These are phyloP conservation scores for Schoenoplectus tabernaemontani DNA, from an alignment of 202 grass and related monocot genomes.

Conservation along the genomic window DNA sequence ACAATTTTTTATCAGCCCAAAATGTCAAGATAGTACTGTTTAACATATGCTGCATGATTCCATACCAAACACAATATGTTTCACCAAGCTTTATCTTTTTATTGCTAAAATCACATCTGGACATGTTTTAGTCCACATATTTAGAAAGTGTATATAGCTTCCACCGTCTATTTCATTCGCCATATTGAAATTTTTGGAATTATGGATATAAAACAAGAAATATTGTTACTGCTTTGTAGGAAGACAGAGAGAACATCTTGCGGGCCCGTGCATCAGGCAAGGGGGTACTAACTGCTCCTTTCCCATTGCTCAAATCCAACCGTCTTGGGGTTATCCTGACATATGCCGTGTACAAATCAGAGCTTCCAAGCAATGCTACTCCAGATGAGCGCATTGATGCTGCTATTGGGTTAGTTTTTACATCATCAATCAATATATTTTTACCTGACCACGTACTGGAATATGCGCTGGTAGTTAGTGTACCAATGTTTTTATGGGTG, in stretches of 20 bases:
- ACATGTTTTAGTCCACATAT: background rate
- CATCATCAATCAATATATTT: no score
- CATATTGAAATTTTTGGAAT: background rate
- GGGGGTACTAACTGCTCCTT: slow-evolving; percentile 89
- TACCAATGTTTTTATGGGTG: no score
- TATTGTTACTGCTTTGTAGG: slow-evolving; percentile 33
- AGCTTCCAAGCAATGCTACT: slow-evolving; percentile 56
- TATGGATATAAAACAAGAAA: slow-evolving; percentile 5
- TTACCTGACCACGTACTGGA: no score
- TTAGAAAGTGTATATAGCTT: background rate
- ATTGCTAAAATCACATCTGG: background rate
- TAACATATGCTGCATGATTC: background rate
- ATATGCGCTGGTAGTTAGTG: no score
- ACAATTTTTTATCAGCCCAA: no score
- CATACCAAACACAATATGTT: background rate
- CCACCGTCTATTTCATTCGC: background rate
- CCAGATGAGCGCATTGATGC: slow-evolving; percentile 58
- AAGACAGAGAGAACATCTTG: slow-evolving; percentile 87
- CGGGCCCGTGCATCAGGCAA: slow-evolving; percentile 71
- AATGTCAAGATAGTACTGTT: background rate
- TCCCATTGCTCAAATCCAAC: slow-evolving; percentile 73
- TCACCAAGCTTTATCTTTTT: background rate
- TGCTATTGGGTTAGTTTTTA: slow-evolving; percentile 59
- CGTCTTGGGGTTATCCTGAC: slow-evolving; percentile 88
- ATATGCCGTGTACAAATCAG: slow-evolving; percentile 81